A percentile compares a stretch with the other conserved stretches of the same genome.
These are phyloP conservation scores for Lonicera japonica DNA, from an alignment of 129 eudicot species.

Conservation along the genomic window DNA sequence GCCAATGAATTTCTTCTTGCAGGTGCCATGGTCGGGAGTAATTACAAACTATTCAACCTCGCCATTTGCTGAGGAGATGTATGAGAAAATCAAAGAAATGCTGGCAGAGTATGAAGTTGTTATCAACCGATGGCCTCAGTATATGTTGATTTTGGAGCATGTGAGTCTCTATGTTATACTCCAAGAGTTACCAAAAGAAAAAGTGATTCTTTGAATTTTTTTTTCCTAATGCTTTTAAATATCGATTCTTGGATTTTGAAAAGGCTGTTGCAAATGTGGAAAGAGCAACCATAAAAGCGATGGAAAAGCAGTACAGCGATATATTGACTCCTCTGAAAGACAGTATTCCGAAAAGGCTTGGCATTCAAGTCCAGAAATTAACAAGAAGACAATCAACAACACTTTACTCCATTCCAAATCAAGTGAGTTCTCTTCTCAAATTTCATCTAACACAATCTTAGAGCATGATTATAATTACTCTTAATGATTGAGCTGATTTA, in stretches of 20 bases:
- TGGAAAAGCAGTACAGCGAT: conserved; percentile 80
- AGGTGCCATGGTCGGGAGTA: conserved; percentile 85
- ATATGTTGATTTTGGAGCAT: conserved; percentile 68
- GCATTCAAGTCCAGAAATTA: conserved; percentile 86
- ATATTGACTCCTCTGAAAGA: conserved; percentile 82
- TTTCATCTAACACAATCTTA: neutral
- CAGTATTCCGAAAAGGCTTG: conserved; percentile 81
- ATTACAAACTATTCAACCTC: conserved; percentile 78
- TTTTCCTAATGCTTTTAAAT: conserved; percentile 1
- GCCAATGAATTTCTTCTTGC: conserved; percentile 5
- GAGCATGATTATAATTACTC: neutral
- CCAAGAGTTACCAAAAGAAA: conserved; percentile 2
- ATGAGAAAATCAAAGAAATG: conserved; percentile 54
- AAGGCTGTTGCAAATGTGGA: conserved; percentile 94
- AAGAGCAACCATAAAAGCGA: conserved; percentile 74
- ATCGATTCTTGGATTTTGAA: neutral
- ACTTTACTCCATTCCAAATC: conserved; percentile 53
- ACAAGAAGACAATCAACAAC: conserved; percentile 80
- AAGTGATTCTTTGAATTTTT: neutral
- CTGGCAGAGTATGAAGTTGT: conserved; percentile 68
- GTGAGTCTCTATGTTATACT: conserved; percentile 42
- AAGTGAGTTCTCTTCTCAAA: conserved; percentile 33
- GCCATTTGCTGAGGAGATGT: conserved; percentile 81
- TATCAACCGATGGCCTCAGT: conserved; percentile 88
- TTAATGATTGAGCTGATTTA: too few species aligned